Conservation (phyloP, 208 protist species). For the Leishmania tropica region DNA sequence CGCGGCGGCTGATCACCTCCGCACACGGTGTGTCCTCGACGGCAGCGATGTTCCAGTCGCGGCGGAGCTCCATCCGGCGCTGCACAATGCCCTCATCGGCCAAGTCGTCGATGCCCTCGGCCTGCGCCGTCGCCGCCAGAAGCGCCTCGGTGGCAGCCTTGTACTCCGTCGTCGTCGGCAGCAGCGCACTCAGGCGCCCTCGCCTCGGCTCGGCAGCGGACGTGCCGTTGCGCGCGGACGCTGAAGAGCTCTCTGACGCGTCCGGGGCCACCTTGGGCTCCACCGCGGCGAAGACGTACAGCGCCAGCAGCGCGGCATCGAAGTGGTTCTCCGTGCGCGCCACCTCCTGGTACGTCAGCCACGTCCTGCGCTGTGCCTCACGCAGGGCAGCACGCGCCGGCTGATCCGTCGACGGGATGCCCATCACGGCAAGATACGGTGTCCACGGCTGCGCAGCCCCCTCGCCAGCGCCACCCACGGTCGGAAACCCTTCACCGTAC, state of each 20-base stretch:
- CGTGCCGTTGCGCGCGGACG: neutral
- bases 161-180: conserved; percentile 5
- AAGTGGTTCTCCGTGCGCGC: conserved; percentile 42
- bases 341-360: conserved; percentile 43
- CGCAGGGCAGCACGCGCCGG: conserved; percentile 23
- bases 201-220: neutral
- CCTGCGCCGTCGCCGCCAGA: neutral
- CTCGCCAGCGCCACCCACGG: neutral
- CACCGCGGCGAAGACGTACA: conserved; percentile 32
- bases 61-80: conserved; percentile 6
- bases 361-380: conserved; percentile 44
- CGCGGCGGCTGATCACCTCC: neutral
- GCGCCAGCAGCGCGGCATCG: conserved; percentile 25
- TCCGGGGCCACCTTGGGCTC: neutral
- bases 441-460: neutral
- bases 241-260: neutral
- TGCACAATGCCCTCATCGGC: neutral
- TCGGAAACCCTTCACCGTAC: conserved; percentile 7
- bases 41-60: neutral
- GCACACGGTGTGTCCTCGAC: neutral
- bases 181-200: neutral
- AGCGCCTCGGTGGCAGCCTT: neutral
- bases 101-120: neutral
- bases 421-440: conserved; percentile 37
- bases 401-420: conserved; percentile 50